phyloP scores from a whole-genome alignment of 805 yeast species.

The Metschnikowia bowlesiae region DNA sequence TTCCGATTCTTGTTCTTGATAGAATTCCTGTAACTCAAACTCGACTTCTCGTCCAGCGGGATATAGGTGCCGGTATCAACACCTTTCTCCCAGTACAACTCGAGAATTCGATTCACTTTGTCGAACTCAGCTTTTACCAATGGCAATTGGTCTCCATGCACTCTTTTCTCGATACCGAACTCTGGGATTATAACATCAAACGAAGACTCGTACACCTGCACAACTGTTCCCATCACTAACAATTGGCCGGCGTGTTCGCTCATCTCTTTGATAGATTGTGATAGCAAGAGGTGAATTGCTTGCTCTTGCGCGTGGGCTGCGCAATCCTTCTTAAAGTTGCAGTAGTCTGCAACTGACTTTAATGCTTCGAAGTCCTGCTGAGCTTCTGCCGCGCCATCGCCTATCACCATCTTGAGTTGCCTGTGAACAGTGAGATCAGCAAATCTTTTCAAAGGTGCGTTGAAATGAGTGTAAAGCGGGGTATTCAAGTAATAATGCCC shows the following conservation, averaged over 20 bases:
- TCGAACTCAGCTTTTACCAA: constrained; percentile 89
- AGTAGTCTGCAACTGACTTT: constrained; percentile 82
- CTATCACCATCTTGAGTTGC: constrained; percentile 70
- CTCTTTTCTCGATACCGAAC: constrained; percentile 91
- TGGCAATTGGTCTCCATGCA: constrained; percentile 96
- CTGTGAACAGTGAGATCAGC: constrained; percentile 91
- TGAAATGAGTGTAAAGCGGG: constrained; percentile 88
- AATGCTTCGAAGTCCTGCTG: constrained; percentile 56
- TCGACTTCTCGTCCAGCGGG: constrained; percentile 84
- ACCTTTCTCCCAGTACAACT: constrained; percentile 90
- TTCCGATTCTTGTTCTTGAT: constrained; percentile 75
- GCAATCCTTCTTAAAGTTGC: constrained; percentile 93
- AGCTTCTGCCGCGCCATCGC: constrained; percentile 32
- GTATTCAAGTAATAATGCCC: constrained; percentile 78
- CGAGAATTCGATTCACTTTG: constrained; percentile 59
- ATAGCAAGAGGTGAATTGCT: constrained; percentile 78
- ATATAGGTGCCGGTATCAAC: constrained; percentile 85
- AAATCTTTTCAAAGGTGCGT: constrained; percentile 88
- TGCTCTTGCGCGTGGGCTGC: constrained; percentile 92
- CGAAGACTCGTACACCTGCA: constrained; percentile 93
- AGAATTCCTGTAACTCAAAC: constrained; percentile 70
- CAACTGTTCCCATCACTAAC: constrained; percentile 77
- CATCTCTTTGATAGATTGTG: constrained; percentile 79
- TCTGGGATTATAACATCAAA: constrained; percentile 92
- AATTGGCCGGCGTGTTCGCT: constrained; percentile 71